A percentile compares a stretch with the other conserved stretches of the same genome.
Evolutionary conservation across 208 protist genomes (phyloP).

Genomic region (Trypanosomatidae sp.): DNA sequence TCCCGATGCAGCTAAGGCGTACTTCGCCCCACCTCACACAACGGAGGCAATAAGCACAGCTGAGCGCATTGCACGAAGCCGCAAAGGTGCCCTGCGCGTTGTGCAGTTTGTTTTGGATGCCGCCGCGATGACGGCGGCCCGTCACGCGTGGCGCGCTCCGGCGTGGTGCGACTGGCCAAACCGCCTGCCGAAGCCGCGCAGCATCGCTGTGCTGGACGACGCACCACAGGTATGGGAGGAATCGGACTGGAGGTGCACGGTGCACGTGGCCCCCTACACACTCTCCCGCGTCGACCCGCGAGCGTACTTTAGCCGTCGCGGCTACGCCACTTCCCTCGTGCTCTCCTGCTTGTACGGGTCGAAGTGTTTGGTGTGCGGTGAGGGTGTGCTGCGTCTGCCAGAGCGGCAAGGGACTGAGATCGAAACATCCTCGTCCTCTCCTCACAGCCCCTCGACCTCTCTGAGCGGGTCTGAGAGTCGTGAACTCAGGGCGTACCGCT

Average conservation of each 20-base stretch:
- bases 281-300: conserved; percentile 57
- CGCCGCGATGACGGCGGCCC: conserved; percentile 4
- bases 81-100: conserved; percentile 9
- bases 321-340: conserved; percentile 44
- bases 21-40: neutral
- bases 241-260: conserved; percentile 66
- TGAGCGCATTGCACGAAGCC: conserved; percentile 20
- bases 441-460: neutral
- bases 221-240: conserved; percentile 66
- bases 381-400: conserved; percentile 4
- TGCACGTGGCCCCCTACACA: conserved; percentile 72
- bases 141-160: conserved; percentile 23
- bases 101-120: conserved; percentile 17
- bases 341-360: conserved; percentile 54
- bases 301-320: conserved; percentile 49
- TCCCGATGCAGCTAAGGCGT: no score
- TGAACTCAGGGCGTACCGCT: neutral
- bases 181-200: conserved; percentile 38
- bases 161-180: conserved; percentile 18
- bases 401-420: neutral
- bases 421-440: neutral
- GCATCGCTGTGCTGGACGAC: conserved; percentile 80
- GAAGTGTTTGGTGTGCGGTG: conserved; percentile 46
- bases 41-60: neutral
- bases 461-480: neutral